These are phyloP conservation scores for Hypholoma fasciculare DNA, from an alignment of 768 basidiomycete species.

Conservation along the genomic window DNA sequence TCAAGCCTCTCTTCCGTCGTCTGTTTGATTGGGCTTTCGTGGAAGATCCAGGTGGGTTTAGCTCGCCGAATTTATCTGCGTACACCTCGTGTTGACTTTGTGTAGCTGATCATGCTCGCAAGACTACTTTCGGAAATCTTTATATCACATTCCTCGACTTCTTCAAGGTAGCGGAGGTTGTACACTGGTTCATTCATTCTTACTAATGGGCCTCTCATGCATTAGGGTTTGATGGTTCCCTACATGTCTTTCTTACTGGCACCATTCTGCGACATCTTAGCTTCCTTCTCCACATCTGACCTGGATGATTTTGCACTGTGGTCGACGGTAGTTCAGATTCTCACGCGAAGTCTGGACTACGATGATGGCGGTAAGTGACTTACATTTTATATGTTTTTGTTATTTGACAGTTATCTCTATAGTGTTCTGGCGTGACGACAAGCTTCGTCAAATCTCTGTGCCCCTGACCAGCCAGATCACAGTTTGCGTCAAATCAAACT, in stretches of 20 bases:
- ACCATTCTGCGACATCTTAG: slow-evolving; percentile 64
- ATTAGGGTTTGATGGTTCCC: slow-evolving; percentile 82
- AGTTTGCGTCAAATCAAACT: slow-evolving; percentile 40
- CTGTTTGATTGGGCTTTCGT: slow-evolving; percentile 95
- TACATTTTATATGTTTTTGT: neutral
- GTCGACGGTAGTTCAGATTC: slow-evolving; percentile 56
- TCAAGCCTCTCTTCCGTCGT: slow-evolving; percentile 89
- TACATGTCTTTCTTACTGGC: slow-evolving; percentile 81
- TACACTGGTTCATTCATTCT: neutral
- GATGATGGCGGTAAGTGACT: slow-evolving; percentile 75
- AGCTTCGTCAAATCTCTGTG: slow-evolving; percentile 60
- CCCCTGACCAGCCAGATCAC: slow-evolving; percentile 68
- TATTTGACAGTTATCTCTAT: neutral
- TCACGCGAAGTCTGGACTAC: slow-evolving; percentile 68
- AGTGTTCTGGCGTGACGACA: slow-evolving; percentile 93
- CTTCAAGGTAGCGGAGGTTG: slow-evolving; percentile 68
- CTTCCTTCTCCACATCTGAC: slow-evolving; percentile 39
- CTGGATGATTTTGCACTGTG: slow-evolving; percentile 52
- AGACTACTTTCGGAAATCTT: slow-evolving; percentile 72
- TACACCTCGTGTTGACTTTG: neutral
- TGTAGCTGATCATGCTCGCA: slow-evolving; percentile 44
- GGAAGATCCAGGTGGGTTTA: slow-evolving; percentile 43
- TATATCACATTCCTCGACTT: slow-evolving; percentile 77
- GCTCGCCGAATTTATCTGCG: neutral
- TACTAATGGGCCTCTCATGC: neutral